Percentiles rank a stretch among this genome's conserved stretches.
These are phyloP conservation scores for Tylopilus sp. DNA, from an alignment of 1,284 basidiomycete genomes.

Conservation along the genomic window DNA sequence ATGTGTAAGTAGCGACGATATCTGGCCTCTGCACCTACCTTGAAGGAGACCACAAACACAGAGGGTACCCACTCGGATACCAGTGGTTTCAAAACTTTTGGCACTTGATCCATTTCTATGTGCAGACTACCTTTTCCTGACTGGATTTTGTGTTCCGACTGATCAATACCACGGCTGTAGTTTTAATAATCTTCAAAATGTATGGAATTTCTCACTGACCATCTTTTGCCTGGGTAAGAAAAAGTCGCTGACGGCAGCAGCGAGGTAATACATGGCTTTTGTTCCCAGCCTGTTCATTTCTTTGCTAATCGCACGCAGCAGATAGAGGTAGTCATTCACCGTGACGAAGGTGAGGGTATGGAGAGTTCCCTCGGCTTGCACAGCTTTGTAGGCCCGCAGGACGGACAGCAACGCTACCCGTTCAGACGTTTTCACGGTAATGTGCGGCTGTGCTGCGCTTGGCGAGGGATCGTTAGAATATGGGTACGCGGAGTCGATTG, in stretches of 20 bases:
- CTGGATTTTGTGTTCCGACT: slow-evolving; percentile 99
- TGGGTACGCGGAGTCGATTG: slow-evolving; percentile 19
- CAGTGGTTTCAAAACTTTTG: slow-evolving; percentile 90
- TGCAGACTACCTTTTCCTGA: slow-evolving; percentile 89
- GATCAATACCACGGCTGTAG: slow-evolving; percentile 14
- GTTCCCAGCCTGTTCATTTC: slow-evolving; percentile 67
- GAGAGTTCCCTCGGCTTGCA: slow-evolving; percentile 69
- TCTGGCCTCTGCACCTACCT: slow-evolving; percentile 48
- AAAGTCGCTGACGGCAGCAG: slow-evolving; percentile 97
- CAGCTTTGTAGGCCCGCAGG: slow-evolving; percentile 78
- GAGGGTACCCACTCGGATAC: slow-evolving; percentile 92
- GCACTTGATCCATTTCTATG: slow-evolving; percentile 99
- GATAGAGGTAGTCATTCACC: slow-evolving; percentile 94
- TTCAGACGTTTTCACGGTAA: slow-evolving; percentile 65
- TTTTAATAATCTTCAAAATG: not conserved
- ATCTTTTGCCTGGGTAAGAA: slow-evolving; percentile 90
- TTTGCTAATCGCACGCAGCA: slow-evolving; percentile 79
- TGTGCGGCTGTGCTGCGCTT: slow-evolving; percentile 38
- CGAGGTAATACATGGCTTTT: slow-evolving; percentile 90
- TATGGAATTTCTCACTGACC: slow-evolving; percentile 44
- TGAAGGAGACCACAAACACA: slow-evolving; percentile 95
- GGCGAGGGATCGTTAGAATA: slow-evolving; percentile 18
- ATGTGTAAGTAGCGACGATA: not conserved
- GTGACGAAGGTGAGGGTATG: slow-evolving; percentile 91
- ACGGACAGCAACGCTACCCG: slow-evolving; percentile 69